phyloP scores from a whole-genome alignment of 2,329 filamentous ascomycete species.

The Fusarium gaditjirri region DNA sequence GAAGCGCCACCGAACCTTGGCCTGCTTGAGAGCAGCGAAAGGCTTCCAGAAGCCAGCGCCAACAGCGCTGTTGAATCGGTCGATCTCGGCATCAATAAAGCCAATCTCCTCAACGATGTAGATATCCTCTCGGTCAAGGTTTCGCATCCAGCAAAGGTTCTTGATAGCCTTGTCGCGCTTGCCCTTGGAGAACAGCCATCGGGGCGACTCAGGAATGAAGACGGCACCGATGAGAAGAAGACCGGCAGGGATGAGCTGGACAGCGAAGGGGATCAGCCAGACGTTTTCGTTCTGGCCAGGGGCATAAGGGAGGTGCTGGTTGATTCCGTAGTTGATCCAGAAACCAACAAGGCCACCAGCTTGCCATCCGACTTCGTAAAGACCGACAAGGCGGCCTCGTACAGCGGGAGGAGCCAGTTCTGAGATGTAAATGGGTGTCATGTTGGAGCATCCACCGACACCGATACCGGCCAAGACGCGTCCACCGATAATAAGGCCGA shows the following conservation, averaged over 20 bases:
- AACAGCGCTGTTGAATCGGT: conserved; percentile 69
- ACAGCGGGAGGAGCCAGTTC: conserved; percentile 71
- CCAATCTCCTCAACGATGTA: conserved; percentile 80
- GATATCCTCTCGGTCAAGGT: conserved; percentile 63
- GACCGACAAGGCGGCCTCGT: conserved; percentile 71
- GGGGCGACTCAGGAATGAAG: conserved; percentile 72
- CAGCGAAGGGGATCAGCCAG: conserved; percentile 73
- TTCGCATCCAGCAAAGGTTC: conserved; percentile 72
- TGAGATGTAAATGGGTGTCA: conserved; percentile 71
- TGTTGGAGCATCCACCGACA: conserved; percentile 70
- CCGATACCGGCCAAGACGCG: conserved; percentile 72
- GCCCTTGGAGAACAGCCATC: conserved; percentile 74
- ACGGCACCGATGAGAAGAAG: conserved; percentile 68
- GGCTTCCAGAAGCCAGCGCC: conserved; percentile 81
- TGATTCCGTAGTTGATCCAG: conserved; percentile 74
- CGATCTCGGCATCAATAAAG: conserved; percentile 75
- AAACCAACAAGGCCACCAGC: conserved; percentile 71
- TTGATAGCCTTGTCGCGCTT: conserved; percentile 67
- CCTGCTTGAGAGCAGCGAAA: conserved; percentile 67
- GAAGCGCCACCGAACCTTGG: conserved; percentile 74
- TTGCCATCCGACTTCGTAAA: conserved; percentile 75
- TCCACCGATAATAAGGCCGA: conserved; percentile 72
- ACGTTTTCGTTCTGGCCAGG: conserved; percentile 54
- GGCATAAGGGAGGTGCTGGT: conserved; percentile 58
- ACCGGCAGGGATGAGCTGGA: conserved; percentile 75